Evolutionary conservation across 2,329 filamentous ascomycete species (phyloP).

Genomic region (Aspergillus sp.): DNA sequence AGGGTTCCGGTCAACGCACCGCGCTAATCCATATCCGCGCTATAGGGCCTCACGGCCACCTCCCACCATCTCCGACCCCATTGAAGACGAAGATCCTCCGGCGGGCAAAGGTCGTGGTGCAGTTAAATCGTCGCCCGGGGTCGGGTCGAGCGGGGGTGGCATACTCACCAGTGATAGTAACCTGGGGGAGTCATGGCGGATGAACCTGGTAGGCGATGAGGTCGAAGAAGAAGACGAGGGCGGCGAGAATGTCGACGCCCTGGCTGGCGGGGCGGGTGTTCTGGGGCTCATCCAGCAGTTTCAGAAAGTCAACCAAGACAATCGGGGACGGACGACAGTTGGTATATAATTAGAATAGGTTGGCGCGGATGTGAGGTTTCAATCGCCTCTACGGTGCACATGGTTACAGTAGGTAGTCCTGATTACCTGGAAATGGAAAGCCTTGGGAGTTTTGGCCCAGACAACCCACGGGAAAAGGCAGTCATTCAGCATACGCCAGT

Average conservation of each 20-base stretch:
- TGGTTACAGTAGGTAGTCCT: not conserved
- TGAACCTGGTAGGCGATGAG: constrained; percentile 42
- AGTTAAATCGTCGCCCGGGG: constrained; percentile 23
- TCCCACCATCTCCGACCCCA: constrained; percentile 29
- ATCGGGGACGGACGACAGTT: constrained; percentile 37
- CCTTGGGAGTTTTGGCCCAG: not conserved
- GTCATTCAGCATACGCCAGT: too few relatives aligned
- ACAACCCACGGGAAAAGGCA: too few relatives aligned
- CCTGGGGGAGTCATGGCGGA: constrained; percentile 56
- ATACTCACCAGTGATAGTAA: constrained; percentile 56
- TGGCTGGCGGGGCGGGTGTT: constrained; percentile 57
- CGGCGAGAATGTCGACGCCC: constrained; percentile 50
- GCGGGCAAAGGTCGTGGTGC: constrained; percentile 17
- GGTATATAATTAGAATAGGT: constrained; percentile 29
- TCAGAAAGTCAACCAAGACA: constrained; percentile 56
- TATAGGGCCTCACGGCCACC: constrained; percentile 33
- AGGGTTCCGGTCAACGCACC: constrained; percentile 35
- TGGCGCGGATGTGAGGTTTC: not conserved
- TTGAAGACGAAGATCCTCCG: constrained; percentile 34
- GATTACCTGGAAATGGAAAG: not conserved
- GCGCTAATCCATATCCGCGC: constrained; percentile 29
- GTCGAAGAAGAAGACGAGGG: constrained; percentile 48
- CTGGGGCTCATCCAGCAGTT: constrained; percentile 68
- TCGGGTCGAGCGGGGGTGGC: constrained; percentile 37
- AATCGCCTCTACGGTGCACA: not conserved